These are phyloP conservation scores for Mollisiaceae sp. DNA, from an alignment of 2,329 filamentous ascomycete species.

Conservation along the genomic window DNA sequence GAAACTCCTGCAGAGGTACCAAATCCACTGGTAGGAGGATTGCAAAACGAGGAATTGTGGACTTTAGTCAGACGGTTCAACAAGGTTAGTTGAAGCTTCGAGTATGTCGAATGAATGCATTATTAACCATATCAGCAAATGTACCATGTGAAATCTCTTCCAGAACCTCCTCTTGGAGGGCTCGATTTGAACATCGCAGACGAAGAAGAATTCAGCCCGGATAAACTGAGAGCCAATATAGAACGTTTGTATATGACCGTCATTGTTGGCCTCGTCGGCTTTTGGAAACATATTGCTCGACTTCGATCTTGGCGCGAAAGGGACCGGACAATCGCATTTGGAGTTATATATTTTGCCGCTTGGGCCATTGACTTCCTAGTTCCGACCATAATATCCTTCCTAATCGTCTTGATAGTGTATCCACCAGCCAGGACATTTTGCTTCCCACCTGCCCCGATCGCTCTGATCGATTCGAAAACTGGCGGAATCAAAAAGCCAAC, in stretches of 20 bases:
- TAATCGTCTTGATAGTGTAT: slow-evolving; percentile 70
- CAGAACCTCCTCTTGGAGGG: slow-evolving; percentile 60
- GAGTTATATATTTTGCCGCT: slow-evolving; percentile 60
- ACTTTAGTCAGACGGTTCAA: slow-evolving; percentile 39
- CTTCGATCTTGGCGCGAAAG: slow-evolving; percentile 81
- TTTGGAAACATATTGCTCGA: slow-evolving; percentile 75
- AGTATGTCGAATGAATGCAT: background rate
- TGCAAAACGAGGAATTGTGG: slow-evolving; percentile 70
- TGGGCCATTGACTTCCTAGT: slow-evolving; percentile 77
- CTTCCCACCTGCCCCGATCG: slow-evolving; percentile 79
- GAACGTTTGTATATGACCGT: slow-evolving; percentile 85
- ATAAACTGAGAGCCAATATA: slow-evolving; percentile 78
- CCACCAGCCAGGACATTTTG: slow-evolving; percentile 65
- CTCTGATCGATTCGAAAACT: slow-evolving; percentile 70
- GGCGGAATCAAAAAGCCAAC: slow-evolving; percentile 80
- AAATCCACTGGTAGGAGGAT: slow-evolving; percentile 60
- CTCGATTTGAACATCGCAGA: slow-evolving; percentile 82
- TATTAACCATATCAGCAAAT: slow-evolving; percentile 46
- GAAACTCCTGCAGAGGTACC: slow-evolving; percentile 56
- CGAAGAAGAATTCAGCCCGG: slow-evolving; percentile 83
- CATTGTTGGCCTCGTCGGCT: slow-evolving; percentile 66
- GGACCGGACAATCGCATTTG: slow-evolving; percentile 68
- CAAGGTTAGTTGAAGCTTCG: slow-evolving; percentile 24
- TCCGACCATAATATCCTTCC: slow-evolving; percentile 61
- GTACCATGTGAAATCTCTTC: slow-evolving; percentile 33